Evolutionary conservation across 2,329 filamentous ascomycete species (phyloP), one percentile per base, ranked within the genome.

Genomic region (Capronia coronata): DNA sequence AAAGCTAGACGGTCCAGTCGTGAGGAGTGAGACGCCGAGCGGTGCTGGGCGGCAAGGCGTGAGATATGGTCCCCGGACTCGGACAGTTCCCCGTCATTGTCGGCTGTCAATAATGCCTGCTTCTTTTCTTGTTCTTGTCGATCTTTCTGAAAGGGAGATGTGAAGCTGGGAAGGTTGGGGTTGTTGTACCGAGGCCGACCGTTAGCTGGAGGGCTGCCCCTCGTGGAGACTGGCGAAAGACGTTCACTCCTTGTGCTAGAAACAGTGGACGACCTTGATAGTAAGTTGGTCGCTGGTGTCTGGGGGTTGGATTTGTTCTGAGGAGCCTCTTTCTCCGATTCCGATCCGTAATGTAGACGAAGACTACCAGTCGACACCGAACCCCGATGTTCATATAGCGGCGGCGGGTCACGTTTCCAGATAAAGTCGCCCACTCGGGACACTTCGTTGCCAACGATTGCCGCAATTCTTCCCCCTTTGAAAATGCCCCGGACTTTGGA

Each of bases 381-480:
- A 56, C 64, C 65, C 47, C 38, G 42, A 30, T 52, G 48, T 37
- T 63, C 64, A 49, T 68, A 71, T 56, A 71, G 68, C 10, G 68
- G 65, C 25, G 62, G 65, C 18, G 67, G 62, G 25, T 84, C 80
- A 59, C 76, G 78, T 57, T 75, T 77, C 65, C 80, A 72, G 18
- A 83, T 76, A 37, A 78, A 71, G 43, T 80, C 79, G 13, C 79
- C 77, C 27, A 83, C 74, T 59, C 77, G 79, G 0, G 78, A 76
- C 6, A 82, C 75, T 59, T 84, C 81, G 53, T 73, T 75, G n/a
- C 78, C 76, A 2, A 94, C 78, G 23, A 87, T 76, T 23, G 80
- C 85, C 53, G 87, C 86, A 55, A 91, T 81, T 48, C 85, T 76
- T 43, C 81, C 79, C 2, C 82, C 83, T 68, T 88, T 91, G 68